Evolutionary conservation across 345 rosid species (phyloP).

Genomic region (Rhodamnia rubescens): DNA sequence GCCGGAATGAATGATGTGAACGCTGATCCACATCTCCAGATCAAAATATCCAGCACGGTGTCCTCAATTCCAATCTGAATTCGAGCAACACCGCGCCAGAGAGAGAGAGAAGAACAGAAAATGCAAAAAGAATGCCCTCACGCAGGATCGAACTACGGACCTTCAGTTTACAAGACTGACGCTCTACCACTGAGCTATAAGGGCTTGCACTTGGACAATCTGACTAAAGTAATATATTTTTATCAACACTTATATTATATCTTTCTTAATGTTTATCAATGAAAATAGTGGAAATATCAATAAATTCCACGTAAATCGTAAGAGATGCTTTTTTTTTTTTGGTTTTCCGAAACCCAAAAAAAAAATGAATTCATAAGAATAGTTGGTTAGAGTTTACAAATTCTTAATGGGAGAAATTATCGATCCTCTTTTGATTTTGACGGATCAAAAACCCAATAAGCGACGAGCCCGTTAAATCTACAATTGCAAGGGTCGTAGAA

Average conservation of each 20-base stretch:
- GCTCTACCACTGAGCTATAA: constrained; percentile 63
- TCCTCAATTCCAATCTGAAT: neutral
- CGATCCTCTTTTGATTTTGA: neutral
- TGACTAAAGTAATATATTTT: accelerated
- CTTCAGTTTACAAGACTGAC: constrained; percentile 66
- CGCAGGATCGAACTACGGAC: constrained; percentile 64
- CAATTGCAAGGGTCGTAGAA: no score
- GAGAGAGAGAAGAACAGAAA: neutral
- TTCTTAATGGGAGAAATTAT: neutral
- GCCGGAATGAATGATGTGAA: neutral
- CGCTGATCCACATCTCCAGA: neutral
- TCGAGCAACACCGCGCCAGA: neutral
- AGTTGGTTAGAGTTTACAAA: neutral
- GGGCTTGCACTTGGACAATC: neutral
- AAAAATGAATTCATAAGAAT: neutral
- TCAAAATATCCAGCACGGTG: neutral
- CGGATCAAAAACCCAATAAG: neutral
- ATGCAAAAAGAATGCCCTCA: constrained; percentile 23
- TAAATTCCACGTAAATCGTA: no score
- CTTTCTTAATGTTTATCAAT: no score
- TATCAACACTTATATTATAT: no score
- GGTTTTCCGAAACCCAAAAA: neutral
- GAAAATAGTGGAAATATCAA: neutral
- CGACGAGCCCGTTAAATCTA: accelerated
- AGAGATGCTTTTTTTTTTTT: neutral